phyloP scores from a whole-genome alignment of 306 rosid species.

The Gillenia trifoliata region DNA sequence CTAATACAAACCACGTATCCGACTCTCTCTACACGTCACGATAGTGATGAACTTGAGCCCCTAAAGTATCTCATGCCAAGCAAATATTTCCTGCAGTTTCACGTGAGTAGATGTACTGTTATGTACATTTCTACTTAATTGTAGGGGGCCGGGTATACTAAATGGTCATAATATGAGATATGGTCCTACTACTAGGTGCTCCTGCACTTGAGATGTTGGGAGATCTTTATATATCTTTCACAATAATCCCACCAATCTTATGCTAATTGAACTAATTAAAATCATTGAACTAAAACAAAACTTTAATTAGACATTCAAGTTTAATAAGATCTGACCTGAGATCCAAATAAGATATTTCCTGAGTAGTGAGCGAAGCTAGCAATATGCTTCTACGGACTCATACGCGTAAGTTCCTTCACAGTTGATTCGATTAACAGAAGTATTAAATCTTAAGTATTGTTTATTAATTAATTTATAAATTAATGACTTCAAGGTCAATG shows the following conservation, averaged over 20 bases:
- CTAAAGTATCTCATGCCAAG: background rate
- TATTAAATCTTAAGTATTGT: background rate
- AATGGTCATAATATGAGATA: background rate
- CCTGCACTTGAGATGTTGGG: background rate
- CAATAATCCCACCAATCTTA: background rate
- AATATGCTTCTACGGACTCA: background rate
- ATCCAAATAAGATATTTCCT: background rate
- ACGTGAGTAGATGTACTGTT: background rate
- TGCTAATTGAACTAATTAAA: background rate
- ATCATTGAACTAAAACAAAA: background rate
- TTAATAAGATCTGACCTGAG: no score
- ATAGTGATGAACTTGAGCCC: background rate
- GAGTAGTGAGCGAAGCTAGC: background rate
- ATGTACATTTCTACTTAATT: background rate
- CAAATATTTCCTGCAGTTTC: background rate
- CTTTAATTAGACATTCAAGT: background rate
- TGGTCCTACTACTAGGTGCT: background rate
- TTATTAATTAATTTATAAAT: background rate
- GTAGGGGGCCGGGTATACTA: background rate
- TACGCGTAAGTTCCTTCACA: background rate
- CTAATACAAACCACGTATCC: no score
- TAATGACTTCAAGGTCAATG: background rate
- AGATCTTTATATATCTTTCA: no score
- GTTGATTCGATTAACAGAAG: background rate
- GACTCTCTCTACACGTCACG: fast-evolving